These are phyloP conservation scores for Fistulinella prunicolor DNA, from an alignment of 768 basidiomycete species.

Conservation along the genomic window DNA sequence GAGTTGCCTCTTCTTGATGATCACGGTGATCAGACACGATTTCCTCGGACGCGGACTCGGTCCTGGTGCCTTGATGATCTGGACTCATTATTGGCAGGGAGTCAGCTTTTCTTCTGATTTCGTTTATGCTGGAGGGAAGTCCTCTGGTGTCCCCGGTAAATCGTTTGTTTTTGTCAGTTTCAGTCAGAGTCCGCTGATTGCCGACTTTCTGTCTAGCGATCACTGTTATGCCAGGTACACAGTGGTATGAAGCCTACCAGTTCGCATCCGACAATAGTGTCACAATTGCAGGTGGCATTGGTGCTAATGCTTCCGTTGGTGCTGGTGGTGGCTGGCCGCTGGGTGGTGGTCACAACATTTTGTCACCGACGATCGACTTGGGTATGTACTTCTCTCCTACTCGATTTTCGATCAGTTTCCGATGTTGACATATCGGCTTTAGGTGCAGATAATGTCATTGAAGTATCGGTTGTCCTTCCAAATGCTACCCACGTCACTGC, in stretches of 20 bases:
- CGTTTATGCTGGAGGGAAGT: neutral
- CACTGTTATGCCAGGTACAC: neutral
- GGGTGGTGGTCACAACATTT: slow-evolving; percentile 1
- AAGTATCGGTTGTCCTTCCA: neutral
- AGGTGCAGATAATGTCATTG: neutral
- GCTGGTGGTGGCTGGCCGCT: neutral
- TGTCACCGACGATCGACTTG: neutral
- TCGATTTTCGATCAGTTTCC: neutral
- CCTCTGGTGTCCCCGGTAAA: neutral
- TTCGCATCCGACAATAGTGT: neutral
- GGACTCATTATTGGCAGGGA: neutral
- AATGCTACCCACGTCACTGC: neutral
- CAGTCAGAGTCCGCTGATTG: neutral
- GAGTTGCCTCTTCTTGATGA: neutral
- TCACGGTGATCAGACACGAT: neutral
- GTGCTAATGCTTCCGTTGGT: neutral
- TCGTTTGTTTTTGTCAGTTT: neutral
- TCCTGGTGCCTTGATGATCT: neutral
- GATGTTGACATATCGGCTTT: neutral
- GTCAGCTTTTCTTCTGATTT: neutral
- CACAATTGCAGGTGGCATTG: neutral
- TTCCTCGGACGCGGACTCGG: neutral
- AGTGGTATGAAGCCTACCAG: neutral
- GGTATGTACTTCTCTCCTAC: neutral
- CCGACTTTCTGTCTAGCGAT: neutral